A percentile compares a stretch with the other conserved stretches of the same genome.
phyloP scores from a whole-genome alignment of 2,329 filamentous ascomycete species.

The Chrysoporthe austroafricana region DNA sequence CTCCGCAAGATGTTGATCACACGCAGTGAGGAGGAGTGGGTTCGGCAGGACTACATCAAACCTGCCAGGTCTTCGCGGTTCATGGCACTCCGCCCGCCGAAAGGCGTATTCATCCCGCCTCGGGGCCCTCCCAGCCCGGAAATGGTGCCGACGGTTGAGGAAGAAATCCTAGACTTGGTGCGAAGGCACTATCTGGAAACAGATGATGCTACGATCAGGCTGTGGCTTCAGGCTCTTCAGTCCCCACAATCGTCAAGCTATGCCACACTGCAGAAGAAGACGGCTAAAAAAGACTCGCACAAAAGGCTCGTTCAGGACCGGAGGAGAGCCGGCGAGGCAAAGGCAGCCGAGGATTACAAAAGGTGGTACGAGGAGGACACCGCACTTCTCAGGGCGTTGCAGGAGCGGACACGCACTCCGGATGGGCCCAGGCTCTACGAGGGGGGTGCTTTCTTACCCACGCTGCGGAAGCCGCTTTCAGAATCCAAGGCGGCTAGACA shows the following conservation, averaged over 20 bases:
- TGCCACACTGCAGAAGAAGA: conserved; percentile 13
- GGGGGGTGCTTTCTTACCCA: conserved; percentile 13
- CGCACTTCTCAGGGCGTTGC: conserved; percentile 9
- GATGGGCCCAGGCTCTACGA: conserved; percentile 6
- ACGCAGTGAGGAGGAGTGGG: conserved; percentile 17
- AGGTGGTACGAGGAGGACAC: conserved; percentile 20
- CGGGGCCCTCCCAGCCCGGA: background rate
- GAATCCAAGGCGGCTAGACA: background rate
- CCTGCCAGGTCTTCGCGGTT: background rate
- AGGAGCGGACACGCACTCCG: background rate
- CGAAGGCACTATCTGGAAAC: conserved; percentile 34
- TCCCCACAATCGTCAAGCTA: conserved; percentile 14
- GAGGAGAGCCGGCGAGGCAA: background rate
- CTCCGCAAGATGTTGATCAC: conserved; percentile 36
- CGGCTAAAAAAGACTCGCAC: background rate
- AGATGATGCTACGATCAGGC: conserved; percentile 29
- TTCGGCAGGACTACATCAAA: background rate
- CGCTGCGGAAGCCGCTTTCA: conserved; percentile 2
- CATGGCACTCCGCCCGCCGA: background rate
- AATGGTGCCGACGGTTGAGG: conserved; percentile 17
- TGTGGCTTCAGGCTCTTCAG: conserved; percentile 29
- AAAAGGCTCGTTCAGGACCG: conserved; percentile 7
- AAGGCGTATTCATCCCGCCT: background rate
- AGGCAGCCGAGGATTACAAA: conserved; percentile 6
- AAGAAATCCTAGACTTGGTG: conserved; percentile 32